Base-by-base conservation (phyloP, 176 grass and related monocot species). In the Triticum turgidum region DNA sequence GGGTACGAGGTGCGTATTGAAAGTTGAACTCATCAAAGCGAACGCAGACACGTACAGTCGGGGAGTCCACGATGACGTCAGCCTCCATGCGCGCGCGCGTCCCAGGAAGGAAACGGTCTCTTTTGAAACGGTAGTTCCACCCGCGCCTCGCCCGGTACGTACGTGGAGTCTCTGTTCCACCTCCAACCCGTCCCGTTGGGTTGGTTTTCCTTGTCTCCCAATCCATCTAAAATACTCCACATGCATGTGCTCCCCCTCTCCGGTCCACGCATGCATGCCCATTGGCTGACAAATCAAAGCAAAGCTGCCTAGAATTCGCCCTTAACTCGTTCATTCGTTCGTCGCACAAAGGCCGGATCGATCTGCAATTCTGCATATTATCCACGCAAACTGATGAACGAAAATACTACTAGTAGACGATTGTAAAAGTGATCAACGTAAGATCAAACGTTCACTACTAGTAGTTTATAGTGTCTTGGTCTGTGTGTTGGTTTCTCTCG, bases 11-110 rank as follows among this genome's bases (percentile, higher is more conserved):
- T 8, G 59, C 10, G n/a, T 8, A n/a, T 22, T n/a, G 21, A 24
- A 62, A 24, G 71, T 74, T 74, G 71, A 74, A 74, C 41, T 6
- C 4, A 74, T 74, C 71, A 74, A 74, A 25, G n/a, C 54, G 54
- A 58, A 58, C 6, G 22, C n/a, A 47, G n/a, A 8, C 70, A 62
- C 59, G 18, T 58, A 58, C 54, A 73, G 70, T 24, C 9, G 22
- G 70, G 24, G 35, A 71, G 37, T 24, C n/a, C 65, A 14, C 24
- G 3, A 10, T 70, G 21, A 73, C 38, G 38, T 72, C 69, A 41
- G 18, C 5, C 0, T 1, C 1, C n/a, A n/a, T 73, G 3, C 11
- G 10, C 10, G 45, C 15, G 51, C 17, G 13, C 18, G 54, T 56
- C 52, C 52, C 17, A 7, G 54, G 18, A 20, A 58, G 15, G 71